A percentile compares a stretch with the other conserved stretches of the same genome.
These are phyloP conservation scores for Hyaloscypha finlandica DNA, from an alignment of 495 filamentous ascomycete genomes.

Conservation along the genomic window DNA sequence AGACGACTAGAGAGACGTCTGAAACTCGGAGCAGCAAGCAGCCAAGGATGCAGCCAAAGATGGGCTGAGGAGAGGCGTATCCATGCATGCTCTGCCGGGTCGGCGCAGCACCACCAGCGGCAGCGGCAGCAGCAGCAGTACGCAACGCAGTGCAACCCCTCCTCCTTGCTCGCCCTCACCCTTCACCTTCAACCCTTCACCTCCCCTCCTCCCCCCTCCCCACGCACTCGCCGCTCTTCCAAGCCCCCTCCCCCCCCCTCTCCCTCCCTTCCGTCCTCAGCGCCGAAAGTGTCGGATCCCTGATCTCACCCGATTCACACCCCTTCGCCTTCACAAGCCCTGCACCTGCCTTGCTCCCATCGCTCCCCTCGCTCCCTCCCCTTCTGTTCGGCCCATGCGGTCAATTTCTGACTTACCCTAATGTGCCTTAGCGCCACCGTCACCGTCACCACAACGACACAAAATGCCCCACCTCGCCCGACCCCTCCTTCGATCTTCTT, in stretches of 20 bases:
- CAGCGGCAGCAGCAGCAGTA: background rate
- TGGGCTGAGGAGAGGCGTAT: background rate
- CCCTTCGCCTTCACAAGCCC: background rate
- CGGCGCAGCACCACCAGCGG: background rate
- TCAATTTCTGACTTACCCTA: background rate
- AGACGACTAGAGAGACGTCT: background rate
- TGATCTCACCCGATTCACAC: background rate
- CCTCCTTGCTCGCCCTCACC: slow-evolving; percentile 6
- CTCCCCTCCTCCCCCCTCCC: background rate
- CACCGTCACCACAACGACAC: background rate
- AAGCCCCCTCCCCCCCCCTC: background rate
- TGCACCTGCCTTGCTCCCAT: too few relatives aligned
- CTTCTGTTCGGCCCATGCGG: slow-evolving; percentile 1
- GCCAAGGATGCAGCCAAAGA: background rate
- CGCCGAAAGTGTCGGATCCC: background rate
- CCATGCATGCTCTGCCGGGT: background rate
- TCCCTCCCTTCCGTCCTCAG: background rate
- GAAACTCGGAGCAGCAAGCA: background rate
- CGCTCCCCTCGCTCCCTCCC: background rate
- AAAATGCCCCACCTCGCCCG: slow-evolving; percentile 15
- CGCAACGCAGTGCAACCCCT: background rate
- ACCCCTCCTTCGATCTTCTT: slow-evolving; percentile 8
- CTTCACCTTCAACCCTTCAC: background rate
- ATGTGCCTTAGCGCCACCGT: background rate
- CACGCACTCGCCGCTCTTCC: background rate